Conservation (phyloP, 2,329 filamentous ascomycete genomes). For the Teratosphaeria viscida region DNA sequence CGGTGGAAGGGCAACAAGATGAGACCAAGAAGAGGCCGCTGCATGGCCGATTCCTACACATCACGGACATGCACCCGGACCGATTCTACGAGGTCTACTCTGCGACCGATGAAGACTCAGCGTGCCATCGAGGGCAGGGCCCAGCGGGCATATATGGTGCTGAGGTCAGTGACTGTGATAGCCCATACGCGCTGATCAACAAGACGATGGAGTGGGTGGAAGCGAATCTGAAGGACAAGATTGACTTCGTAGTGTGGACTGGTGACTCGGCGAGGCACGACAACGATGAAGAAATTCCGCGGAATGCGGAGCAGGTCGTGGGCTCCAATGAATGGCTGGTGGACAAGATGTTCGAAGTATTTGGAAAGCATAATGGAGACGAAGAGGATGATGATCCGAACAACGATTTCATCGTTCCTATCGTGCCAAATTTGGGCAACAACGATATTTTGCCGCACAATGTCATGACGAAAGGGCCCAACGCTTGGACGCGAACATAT, state of each 20-base stretch:
- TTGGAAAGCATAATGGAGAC: constrained; percentile 46
- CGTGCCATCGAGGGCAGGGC: constrained; percentile 72
- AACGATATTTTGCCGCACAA: constrained; percentile 98
- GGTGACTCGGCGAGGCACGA: constrained; percentile 31
- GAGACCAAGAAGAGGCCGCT: constrained; percentile 14
- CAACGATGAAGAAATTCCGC: constrained; percentile 49
- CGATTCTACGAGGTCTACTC: constrained; percentile 72
- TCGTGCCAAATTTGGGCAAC: constrained; percentile 87
- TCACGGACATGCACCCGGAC: constrained; percentile 68
- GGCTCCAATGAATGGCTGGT: constrained; percentile 66
- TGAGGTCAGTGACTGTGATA: constrained; percentile 80
- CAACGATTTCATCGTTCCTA: constrained; percentile 58
- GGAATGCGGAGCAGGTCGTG: constrained; percentile 65
- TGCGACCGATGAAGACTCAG: constrained; percentile 54
- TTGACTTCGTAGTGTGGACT: constrained; percentile 32
- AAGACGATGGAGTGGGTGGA: constrained; percentile 85
- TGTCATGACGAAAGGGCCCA: constrained; percentile 76
- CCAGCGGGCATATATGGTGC: constrained; percentile 72
- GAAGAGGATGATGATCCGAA: constrained; percentile 38
- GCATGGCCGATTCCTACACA: constrained; percentile 69
- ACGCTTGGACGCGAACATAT: constrained; percentile 72
- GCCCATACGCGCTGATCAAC: constrained; percentile 68
- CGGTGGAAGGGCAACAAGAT: background rate
- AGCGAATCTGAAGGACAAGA: constrained; percentile 25
- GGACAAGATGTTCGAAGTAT: constrained; percentile 64